These are phyloP conservation scores for Glarea lozoyensis DNA, from an alignment of 495 filamentous ascomycete genomes.

Conservation along the genomic window DNA sequence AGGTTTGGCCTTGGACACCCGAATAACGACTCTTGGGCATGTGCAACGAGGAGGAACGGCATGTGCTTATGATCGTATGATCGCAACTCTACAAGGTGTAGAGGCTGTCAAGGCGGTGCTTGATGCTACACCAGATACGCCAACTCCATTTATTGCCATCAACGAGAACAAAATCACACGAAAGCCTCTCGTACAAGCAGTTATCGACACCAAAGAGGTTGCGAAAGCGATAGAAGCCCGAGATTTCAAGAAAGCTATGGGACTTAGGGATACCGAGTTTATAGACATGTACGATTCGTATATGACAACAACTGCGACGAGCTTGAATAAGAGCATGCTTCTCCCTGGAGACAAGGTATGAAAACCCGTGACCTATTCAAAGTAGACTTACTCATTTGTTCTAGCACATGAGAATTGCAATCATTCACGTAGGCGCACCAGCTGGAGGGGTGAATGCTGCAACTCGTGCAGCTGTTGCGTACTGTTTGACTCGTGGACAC, in stretches of 20 bases:
- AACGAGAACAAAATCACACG: slow-evolving; percentile 96
- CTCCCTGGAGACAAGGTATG: slow-evolving; percentile 67
- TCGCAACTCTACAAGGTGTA: slow-evolving; percentile 88
- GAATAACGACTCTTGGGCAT: slow-evolving; percentile 92
- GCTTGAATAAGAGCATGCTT: slow-evolving; percentile 31
- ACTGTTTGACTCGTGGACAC: slow-evolving; percentile 89
- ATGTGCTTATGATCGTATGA: slow-evolving; percentile 89
- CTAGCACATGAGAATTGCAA: slow-evolving; percentile 83
- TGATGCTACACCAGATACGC: slow-evolving; percentile 77
- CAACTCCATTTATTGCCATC: slow-evolving; percentile 90
- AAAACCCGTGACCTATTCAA: neutral
- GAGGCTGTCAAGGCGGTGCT: slow-evolving; percentile 97
- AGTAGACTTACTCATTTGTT: slow-evolving; percentile 3
- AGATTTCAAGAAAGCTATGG: slow-evolving; percentile 80
- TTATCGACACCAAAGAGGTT: slow-evolving; percentile 74
- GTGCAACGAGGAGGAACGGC: slow-evolving; percentile 90
- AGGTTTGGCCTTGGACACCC: slow-evolving; percentile 71
- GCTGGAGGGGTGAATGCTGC: slow-evolving; percentile 99
- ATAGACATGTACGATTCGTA: slow-evolving; percentile 86
- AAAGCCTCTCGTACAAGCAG: slow-evolving; percentile 81
- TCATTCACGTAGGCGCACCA: slow-evolving; percentile 94
- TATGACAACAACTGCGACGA: slow-evolving; percentile 68
- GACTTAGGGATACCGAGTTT: slow-evolving; percentile 85
- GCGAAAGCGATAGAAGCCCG: slow-evolving; percentile 69
- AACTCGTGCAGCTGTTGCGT: slow-evolving; percentile 89